Evolutionary conservation across 805 yeast genomes (phyloP), one percentile per base, ranked within the genome.

Genomic region (Metschnikowia hibisci): DNA sequence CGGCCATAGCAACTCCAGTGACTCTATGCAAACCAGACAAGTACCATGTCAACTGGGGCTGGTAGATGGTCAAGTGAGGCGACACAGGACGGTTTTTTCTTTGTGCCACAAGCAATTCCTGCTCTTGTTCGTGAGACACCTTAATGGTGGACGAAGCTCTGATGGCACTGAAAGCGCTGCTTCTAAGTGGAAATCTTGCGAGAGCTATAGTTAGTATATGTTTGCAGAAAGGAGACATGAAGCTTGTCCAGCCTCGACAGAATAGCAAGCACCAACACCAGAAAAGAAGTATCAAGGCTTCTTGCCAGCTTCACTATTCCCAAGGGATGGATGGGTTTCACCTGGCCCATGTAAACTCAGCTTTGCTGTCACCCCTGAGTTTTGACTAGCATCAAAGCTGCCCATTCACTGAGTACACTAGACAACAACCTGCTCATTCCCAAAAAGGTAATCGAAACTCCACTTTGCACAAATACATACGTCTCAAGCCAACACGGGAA

Each of bases 1-100:
- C 78, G 32, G 89, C 96, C 60, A 93, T 69, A 41, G 81, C 78
- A 28, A 89, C 85, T 64, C 97, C 96, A 37, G 93, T 78, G 57
- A 91, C 67, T 76, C 99, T 83, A 69, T 91, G 98, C 51, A 84
- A 65, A 18, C 83, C 72, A 4, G 97, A 89, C 61, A 93, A 62
- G 48, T 78, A 69, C 85, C 84, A 78, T 18, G 98, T 87, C 52
- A 91, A 62, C 72, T 93, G 97, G 34, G 95, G 95, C 71, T 90
- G 76, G 73, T 91, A 91, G 62, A 93, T 90, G 48, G 81, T 70
- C 61, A 91, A 74, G 65, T 91, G 95, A 44, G 98, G 98, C 25
- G 96, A 88, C 12, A 78, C 68, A 27, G 98, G 98, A 71, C 99
- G 83, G 70, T 80, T 78, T 53, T 74, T 78, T 67, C 99, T 81